Evolutionary conservation across 768 basidiomycete genomes (phyloP).

Genomic region (Podaxis carcinomalis): DNA sequence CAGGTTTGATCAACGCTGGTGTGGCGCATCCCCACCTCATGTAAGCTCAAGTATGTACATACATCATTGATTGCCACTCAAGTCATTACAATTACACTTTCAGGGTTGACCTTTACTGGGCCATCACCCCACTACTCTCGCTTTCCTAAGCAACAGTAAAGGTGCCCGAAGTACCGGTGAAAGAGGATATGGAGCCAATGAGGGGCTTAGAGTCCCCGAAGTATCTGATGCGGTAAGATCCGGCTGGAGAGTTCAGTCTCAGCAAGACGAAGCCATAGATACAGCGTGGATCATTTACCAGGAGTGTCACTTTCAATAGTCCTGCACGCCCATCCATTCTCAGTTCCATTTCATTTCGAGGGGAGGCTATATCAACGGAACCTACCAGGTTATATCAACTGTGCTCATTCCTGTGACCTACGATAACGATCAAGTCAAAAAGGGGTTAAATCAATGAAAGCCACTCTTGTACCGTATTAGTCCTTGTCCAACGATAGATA

Average conservation of each 20-base stretch:
- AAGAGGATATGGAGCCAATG: constrained; percentile 57
- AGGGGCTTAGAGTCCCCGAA: constrained; percentile 75
- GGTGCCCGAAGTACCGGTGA: constrained; percentile 55
- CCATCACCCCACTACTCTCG: constrained; percentile 41
- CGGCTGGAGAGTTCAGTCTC: constrained; percentile 34
- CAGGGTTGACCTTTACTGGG: constrained; percentile 51
- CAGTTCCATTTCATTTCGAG: constrained; percentile 9
- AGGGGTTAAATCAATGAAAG: background rate
- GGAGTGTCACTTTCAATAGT: constrained; percentile 59
- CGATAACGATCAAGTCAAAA: constrained; percentile 5
- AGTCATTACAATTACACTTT: background rate
- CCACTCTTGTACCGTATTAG: constrained; percentile 39
- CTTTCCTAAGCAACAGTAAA: constrained; percentile 51
- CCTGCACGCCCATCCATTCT: constrained; percentile 30
- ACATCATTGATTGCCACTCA: background rate
- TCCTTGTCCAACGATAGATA: constrained; percentile 59
- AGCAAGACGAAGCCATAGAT: constrained; percentile 5
- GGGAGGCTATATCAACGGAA: background rate
- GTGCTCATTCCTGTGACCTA: constrained; percentile 59
- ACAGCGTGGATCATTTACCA: constrained; percentile 30
- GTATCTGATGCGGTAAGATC: constrained; percentile 68
- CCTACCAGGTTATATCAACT: constrained; percentile 65
- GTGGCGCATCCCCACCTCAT: background rate
- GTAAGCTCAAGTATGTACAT: background rate
- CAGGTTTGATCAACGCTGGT: too few species aligned